Base-by-base conservation (phyloP, 1,284 basidiomycete species). In the Singerocomus rubriflavus region DNA sequence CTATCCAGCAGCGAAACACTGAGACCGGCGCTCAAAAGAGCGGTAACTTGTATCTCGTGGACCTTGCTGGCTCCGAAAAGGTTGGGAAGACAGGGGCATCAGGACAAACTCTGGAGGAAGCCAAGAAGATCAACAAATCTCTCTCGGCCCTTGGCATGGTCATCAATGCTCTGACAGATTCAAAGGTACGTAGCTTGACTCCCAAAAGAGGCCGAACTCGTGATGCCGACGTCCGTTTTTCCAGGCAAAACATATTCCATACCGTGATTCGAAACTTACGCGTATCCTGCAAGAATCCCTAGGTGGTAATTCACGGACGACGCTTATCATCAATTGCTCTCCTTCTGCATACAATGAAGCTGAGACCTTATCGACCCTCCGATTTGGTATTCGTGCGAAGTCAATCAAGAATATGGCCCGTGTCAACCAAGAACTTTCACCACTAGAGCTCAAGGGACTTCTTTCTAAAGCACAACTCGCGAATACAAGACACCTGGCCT, bases 91-190 rank as follows among this genome's bases (percentile, higher is more conserved):
- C 97, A 32, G 97, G 97, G 32, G 97, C 97, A 40, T 98, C 95
- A 11, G 97, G 97, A 2, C 97, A 99, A 71, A 99, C 97, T 31
- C 76, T 99, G 12, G 97, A 99, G 71, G 97, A 99, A 71, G 97
- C 97, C 12, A 99, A 99, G 81, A 99, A 99, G 80, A 99, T 99
- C 75, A 99, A 99, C 78, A 99, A 99, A 74, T 93, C 90, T 51
- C 74, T 99, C 37, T 98, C 94, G 17, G 96, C 97, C 11, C 82
- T 99, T 55, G 97, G 97, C 43, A 99, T 99, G 95, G 97, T 99
- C 67, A 99, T 99, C 71, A 99, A 99, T 64, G 91, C 96, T 4
- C 76, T 99, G 54, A 99, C 97, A 3, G 97, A 99, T 65, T 82
- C 88, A 55, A 98, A 98, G 82, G 94, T 89, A 57, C 44, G 79